Conservation (phyloP, 768 basidiomycete genomes). For the Podaxis mareebaensis region DNA sequence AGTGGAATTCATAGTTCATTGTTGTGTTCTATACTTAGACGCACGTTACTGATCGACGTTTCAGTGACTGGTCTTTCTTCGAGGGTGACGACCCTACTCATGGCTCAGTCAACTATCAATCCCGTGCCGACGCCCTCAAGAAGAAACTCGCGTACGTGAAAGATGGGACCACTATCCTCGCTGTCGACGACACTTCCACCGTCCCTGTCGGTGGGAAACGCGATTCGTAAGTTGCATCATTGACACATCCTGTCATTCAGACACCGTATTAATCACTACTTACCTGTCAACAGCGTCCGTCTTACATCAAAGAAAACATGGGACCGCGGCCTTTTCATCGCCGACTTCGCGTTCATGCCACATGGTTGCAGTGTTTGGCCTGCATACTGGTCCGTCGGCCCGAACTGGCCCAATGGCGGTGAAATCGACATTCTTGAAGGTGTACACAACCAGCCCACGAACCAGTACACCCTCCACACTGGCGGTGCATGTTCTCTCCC, state of each 20-base stretch:
- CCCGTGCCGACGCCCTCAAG: constrained; percentile 42
- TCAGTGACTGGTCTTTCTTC: constrained; percentile 69
- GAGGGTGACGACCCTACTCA: constrained; percentile 62
- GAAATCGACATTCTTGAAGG: constrained; percentile 79
- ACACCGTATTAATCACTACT: background rate
- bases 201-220: constrained; percentile 54
- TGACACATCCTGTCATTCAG: constrained; percentile 13
- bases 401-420: constrained; percentile 51
- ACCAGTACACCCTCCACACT: constrained; percentile 70
- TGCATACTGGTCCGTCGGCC: constrained; percentile 50
- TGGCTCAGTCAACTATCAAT: constrained; percentile 66
- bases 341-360: constrained; percentile 71
- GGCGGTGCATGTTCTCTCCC: constrained; percentile 38
- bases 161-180: constrained; percentile 57
- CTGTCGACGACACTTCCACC: constrained; percentile 55
- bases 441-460: constrained; percentile 55
- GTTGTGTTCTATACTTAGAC: background rate
- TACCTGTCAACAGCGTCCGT: constrained; percentile 52
- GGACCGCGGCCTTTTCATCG: constrained; percentile 66
- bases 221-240: constrained; percentile 40
- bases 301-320: constrained; percentile 64
- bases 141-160: constrained; percentile 65
- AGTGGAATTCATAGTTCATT: constrained; percentile 5
- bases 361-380: constrained; percentile 69
- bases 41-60: background rate